Percentiles rank a stretch among this genome's conserved stretches.
phyloP scores from a whole-genome alignment of 768 basidiomycete species.

The Hysterangium stoloniferum region DNA sequence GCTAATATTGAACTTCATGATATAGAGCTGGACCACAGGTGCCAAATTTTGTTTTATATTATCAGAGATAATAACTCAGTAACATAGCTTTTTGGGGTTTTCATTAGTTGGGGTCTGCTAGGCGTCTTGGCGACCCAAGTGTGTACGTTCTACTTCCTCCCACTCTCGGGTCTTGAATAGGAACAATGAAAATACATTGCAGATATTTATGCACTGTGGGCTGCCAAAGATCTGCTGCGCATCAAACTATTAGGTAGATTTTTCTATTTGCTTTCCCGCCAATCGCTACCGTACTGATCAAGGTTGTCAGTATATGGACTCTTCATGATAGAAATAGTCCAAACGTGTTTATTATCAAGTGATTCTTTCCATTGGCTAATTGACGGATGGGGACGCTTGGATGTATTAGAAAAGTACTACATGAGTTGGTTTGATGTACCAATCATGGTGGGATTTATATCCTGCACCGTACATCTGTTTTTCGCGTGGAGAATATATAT shows the following conservation, averaged over 20 bases:
- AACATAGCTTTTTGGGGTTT: not conserved
- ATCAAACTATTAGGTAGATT: not conserved
- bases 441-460: not conserved
- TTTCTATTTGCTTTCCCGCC: not conserved
- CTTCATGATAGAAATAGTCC: not conserved
- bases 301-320: not conserved
- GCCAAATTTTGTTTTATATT: too few species aligned
- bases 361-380: slow-evolving; percentile 1
- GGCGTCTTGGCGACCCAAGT: not conserved
- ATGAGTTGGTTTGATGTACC: slow-evolving; percentile 3
- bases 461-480: not conserved
- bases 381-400: not conserved
- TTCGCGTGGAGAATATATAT: slow-evolving; percentile 1
- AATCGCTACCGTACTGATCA: not conserved
- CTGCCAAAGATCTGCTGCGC: not conserved
- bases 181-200: too few species aligned
- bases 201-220: not conserved
- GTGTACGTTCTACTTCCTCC: not conserved
- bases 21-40: too few species aligned
- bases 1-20: too few species aligned
- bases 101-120: slow-evolving; percentile 3
- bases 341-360: not conserved
- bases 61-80: too few species aligned
- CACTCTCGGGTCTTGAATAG: not conserved
- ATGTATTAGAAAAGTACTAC: slow-evolving; percentile 1